Conservation (phyloP, 2,329 filamentous ascomycete species). For the Colletotrichum endophyticum region DNA sequence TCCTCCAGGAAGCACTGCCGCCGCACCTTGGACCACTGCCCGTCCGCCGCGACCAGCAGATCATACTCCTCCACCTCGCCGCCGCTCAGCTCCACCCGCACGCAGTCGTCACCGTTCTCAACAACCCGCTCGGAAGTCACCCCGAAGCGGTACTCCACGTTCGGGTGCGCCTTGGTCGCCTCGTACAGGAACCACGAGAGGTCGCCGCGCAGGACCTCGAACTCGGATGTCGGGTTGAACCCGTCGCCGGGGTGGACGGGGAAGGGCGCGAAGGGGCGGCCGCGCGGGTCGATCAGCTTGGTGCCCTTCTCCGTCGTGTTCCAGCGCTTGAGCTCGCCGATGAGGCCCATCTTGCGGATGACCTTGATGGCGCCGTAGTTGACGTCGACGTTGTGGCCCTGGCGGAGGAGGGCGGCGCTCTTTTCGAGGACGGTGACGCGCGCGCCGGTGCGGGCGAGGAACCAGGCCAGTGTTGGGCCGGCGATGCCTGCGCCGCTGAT, state of each 20-base stretch:
- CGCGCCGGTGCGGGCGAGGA: background rate
- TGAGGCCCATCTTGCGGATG: slow-evolving; percentile 37
- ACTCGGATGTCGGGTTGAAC: slow-evolving; percentile 56
- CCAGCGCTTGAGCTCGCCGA: slow-evolving; percentile 37
- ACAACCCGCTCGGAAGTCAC: slow-evolving; percentile 3
- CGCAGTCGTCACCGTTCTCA: slow-evolving; percentile 27
- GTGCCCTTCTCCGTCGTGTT: slow-evolving; percentile 53
- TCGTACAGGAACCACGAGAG: slow-evolving; percentile 55
- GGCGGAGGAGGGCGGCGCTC: background rate
- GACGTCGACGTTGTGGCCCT: slow-evolving; percentile 10
- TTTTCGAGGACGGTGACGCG: slow-evolving; percentile 1
- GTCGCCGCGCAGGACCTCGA: slow-evolving; percentile 64
- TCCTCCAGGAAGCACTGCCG: slow-evolving; percentile 39
- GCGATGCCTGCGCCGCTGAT: slow-evolving; percentile 23
- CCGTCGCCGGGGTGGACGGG: slow-evolving; percentile 41
- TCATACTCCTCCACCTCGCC: slow-evolving; percentile 50
- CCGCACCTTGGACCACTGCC: slow-evolving; percentile 53
- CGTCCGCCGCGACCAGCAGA: slow-evolving; percentile 60
- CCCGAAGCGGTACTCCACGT: slow-evolving; percentile 32
- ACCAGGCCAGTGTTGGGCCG: slow-evolving; percentile 1
- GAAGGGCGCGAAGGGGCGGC: slow-evolving; percentile 41
- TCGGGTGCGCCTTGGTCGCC: slow-evolving; percentile 20
- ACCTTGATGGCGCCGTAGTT: slow-evolving; percentile 39
- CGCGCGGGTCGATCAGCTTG: slow-evolving; percentile 44
- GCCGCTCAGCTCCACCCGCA: slow-evolving; percentile 46